A percentile compares a stretch with the other conserved stretches of the same genome.
These are phyloP conservation scores for Colletotrichum falcatum DNA, from an alignment of 2,329 filamentous ascomycete species.

Conservation along the genomic window DNA sequence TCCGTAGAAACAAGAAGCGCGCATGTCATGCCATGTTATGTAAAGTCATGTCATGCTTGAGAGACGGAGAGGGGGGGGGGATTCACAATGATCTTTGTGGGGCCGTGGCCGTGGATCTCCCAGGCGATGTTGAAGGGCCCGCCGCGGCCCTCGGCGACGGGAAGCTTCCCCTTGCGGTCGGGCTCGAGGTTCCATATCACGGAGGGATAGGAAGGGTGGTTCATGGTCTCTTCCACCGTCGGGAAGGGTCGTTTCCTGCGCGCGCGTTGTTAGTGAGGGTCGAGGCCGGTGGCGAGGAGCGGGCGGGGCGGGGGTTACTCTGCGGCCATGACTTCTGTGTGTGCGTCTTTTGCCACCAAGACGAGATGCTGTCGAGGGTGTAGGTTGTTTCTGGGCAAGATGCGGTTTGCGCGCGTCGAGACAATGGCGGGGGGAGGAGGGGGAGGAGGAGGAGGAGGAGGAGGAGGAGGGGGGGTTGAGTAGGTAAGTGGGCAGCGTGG, in stretches of 20 bases:
- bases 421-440: not conserved
- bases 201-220: conserved; percentile 75
- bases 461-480: not conserved
- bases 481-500: not conserved
- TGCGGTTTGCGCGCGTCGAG: not conserved
- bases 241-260: conserved; percentile 47
- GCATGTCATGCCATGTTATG: not conserved
- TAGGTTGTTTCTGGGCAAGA: not conserved
- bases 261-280: not conserved
- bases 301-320: conserved; percentile 9
- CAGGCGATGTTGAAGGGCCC: conserved; percentile 82
- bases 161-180: conserved; percentile 67
- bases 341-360: no score
- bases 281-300: not conserved
- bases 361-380: not conserved
- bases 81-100: conserved; percentile 76
- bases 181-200: conserved; percentile 78
- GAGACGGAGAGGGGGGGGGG: conserved; percentile 49
- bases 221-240: conserved; percentile 68
- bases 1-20: not conserved
- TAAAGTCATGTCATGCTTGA: no score
- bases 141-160: conserved; percentile 77
- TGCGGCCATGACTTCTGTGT: conserved; percentile 27
- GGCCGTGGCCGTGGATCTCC: conserved; percentile 83
- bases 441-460: not conserved